A percentile compares a stretch with the other conserved stretches of the same genome.
These are phyloP conservation scores for Plasmodium sp. DNA, from an alignment of 169 alveolate species.

Conservation along the genomic window DNA sequence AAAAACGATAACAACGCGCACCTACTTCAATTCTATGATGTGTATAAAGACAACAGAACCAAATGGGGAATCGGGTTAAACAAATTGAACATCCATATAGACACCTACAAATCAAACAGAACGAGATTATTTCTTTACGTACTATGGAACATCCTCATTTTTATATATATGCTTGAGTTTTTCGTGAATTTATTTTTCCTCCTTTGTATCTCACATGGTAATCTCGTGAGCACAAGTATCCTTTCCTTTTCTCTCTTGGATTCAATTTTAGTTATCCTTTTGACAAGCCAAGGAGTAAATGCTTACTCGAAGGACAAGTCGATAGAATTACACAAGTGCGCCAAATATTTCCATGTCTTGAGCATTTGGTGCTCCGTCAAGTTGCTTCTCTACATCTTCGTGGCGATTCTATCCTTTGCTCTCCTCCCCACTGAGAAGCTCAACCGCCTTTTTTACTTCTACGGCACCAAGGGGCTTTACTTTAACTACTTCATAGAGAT, in stretches of 20 bases:
- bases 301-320: slow-evolving; percentile 56
- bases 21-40: slow-evolving; percentile 13
- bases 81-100: slow-evolving; percentile 39
- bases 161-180: slow-evolving; percentile 41
- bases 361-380: slow-evolving; percentile 71
- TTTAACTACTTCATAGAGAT: slow-evolving; percentile 52
- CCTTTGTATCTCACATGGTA: slow-evolving; percentile 13
- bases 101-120: slow-evolving; percentile 19
- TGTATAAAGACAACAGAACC: slow-evolving; percentile 44
- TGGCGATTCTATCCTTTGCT: slow-evolving; percentile 12
- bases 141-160: slow-evolving; percentile 29
- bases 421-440: background rate
- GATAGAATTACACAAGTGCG: slow-evolving; percentile 11
- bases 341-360: slow-evolving; percentile 16
- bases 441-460: background rate
- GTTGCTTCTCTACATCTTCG: slow-evolving; percentile 8
- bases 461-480: background rate
- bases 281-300: slow-evolving; percentile 25
- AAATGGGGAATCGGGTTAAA: slow-evolving; percentile 51
- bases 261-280: slow-evolving; percentile 16
- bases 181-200: slow-evolving; percentile 21
- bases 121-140: slow-evolving; percentile 44
- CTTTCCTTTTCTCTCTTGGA: slow-evolving; percentile 39
- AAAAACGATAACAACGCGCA: slow-evolving; percentile 20
- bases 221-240: slow-evolving; percentile 18